Conservation (phyloP, 2,329 filamentous ascomycete genomes). For the Thielaviopsis populi region DNA sequence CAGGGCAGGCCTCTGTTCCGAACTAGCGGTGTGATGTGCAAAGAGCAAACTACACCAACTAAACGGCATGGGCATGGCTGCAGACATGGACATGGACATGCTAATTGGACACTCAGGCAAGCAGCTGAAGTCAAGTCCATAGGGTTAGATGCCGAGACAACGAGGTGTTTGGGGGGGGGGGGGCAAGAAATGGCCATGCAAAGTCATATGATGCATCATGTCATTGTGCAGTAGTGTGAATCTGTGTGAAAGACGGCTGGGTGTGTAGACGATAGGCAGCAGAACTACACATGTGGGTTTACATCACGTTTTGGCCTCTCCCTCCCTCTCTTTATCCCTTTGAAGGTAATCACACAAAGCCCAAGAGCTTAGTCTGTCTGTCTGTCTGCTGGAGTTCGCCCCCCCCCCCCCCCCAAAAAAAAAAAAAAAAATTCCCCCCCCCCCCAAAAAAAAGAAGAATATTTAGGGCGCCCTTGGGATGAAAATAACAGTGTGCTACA, state of each 20-base stretch:
- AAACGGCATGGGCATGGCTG: no score
- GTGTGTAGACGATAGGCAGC: background rate
- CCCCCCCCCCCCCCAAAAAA: no score
- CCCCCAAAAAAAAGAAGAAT: no score
- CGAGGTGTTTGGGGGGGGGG: background rate
- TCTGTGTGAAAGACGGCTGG: background rate
- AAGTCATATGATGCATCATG: constrained; percentile 1
- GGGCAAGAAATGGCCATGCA: background rate
- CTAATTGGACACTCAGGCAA: background rate
- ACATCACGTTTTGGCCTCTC: background rate
- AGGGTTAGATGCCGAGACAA: background rate
- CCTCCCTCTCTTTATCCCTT: background rate
- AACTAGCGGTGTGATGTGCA: background rate
- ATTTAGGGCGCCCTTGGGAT: no score
- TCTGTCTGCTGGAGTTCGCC: no score
- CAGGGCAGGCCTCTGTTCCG: background rate
- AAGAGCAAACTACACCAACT: background rate
- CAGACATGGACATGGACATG: background rate
- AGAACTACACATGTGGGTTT: background rate
- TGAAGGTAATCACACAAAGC: background rate
- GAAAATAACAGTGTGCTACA: no score
- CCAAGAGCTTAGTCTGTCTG: no score
- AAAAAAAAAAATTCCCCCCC: no score
- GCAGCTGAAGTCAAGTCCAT: background rate
- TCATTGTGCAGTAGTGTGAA: background rate